Evolutionary conservation across 306 rosid species (phyloP).

Genomic region (Ormosia emarginata): DNA sequence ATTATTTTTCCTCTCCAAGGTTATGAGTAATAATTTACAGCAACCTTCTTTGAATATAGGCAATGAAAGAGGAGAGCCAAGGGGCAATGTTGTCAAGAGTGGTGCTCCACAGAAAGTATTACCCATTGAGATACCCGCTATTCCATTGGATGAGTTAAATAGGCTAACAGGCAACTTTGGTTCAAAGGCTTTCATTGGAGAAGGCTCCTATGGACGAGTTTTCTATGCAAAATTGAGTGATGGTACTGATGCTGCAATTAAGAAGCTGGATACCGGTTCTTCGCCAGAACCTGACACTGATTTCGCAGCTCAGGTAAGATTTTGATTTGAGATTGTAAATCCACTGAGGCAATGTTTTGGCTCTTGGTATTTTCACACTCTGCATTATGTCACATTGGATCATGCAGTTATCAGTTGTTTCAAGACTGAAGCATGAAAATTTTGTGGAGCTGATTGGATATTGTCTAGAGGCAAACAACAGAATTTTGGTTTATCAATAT

Average conservation of each 20-base stretch:
- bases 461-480: slow-evolving; percentile 74
- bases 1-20: neutral
- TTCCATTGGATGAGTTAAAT: slow-evolving; percentile 69
- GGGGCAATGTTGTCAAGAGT: slow-evolving; percentile 47
- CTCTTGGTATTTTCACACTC: neutral
- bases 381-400: slow-evolving; percentile 5
- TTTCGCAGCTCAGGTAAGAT: slow-evolving; percentile 63
- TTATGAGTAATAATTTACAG: neutral
- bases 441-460: slow-evolving; percentile 91
- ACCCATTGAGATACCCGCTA: slow-evolving; percentile 74
- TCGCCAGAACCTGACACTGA: slow-evolving; percentile 76
- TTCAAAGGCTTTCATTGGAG: slow-evolving; percentile 76
- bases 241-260: slow-evolving; percentile 78
- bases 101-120: slow-evolving; percentile 74
- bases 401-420: slow-evolving; percentile 77
- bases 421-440: slow-evolving; percentile 78
- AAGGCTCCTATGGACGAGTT: slow-evolving; percentile 96
- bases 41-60: slow-evolving; percentile 36
- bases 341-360: neutral
- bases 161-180: slow-evolving; percentile 78
- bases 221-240: slow-evolving; percentile 58
- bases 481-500: slow-evolving; percentile 75
- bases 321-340: neutral
- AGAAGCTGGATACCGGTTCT: slow-evolving; percentile 71
- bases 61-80: slow-evolving; percentile 80